Evolutionary conservation across 208 protist genomes (phyloP), one percentile per base, ranked within the genome.

Genomic region (Crithidia fasciculata): DNA sequence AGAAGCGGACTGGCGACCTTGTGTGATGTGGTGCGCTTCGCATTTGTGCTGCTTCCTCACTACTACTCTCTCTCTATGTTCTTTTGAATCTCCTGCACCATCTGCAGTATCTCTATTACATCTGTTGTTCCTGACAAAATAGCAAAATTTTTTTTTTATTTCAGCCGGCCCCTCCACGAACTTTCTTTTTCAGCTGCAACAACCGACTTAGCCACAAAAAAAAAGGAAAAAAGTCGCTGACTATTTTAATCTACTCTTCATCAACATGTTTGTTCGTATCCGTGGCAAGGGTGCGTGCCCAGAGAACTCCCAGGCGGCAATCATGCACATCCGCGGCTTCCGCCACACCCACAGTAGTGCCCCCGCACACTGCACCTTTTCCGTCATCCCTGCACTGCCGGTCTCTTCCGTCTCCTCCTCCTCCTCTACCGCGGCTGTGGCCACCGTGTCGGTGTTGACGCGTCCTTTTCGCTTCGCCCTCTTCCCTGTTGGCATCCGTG

Each of bases 271-370:
- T 64, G 69, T 96, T 9, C 91, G 91, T 66, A 87, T 94, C 57
- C 88, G 91, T 58, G 89, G 91, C 19, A 85, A 87, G 44, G 91
- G 91, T 5, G 87, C 87, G 13, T 92, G 80, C 54, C 84, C 91
- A 3, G 88, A 96, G 76, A 96, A 96, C 79, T 94, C 89, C 10
- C 91, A 96, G 83, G 91, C 91, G 12, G 74, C 77, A 0, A 55
- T 90, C 12, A 83, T 96, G 78, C 82, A 93, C 67, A 67, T 93
- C 28, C 86, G 91, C 45, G 91, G 87, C n/a, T 94, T 94, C 70
- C 82, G 88, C 15, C 77, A 82, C 66, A 85, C 82, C 13, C 79
- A 91, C 84, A 85, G 78, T 13, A 66, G 45, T 28, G 79, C 88
- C 13, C 83, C 85, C 2, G 19, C 43, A 1, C 61, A 75, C 4